These are phyloP conservation scores for Cystobasidium onofrii DNA, from an alignment of 768 basidiomycete species.

Conservation along the genomic window DNA sequence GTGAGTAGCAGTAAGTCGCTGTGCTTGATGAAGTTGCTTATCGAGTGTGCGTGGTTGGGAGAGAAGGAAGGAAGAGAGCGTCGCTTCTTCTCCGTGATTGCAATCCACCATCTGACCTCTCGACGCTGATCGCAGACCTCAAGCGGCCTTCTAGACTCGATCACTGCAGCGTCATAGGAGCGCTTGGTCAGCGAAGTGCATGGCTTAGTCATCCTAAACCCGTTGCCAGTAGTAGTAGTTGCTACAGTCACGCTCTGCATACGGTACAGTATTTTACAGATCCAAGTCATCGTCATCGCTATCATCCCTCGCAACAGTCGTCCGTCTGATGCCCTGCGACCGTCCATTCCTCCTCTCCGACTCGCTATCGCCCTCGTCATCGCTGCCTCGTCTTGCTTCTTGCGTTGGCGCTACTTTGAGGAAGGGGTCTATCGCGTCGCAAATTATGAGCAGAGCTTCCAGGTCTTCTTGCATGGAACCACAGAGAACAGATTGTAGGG, in stretches of 20 bases:
- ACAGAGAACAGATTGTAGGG: too few relatives aligned
- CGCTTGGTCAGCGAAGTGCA: too few relatives aligned
- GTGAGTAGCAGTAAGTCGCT: too few relatives aligned
- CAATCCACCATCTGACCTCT: not conserved
- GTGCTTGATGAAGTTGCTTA: not conserved
- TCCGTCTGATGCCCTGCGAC: not conserved
- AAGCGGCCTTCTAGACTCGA: not conserved
- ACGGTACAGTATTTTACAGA: not conserved
- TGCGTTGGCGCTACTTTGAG: slow-evolving; percentile 17
- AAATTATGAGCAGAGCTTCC: slow-evolving; percentile 24
- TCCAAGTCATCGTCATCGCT: slow-evolving; percentile 25
- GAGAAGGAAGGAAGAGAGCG: not conserved
- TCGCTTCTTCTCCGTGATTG: not conserved
- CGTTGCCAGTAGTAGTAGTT: not conserved
- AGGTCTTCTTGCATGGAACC: not conserved
- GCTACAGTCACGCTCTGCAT: not conserved
- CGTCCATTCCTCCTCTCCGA: not conserved
- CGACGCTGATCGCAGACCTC: not conserved
- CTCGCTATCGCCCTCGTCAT: slow-evolving; percentile 27
- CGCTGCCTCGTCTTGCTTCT: not conserved
- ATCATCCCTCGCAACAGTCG: not conserved
- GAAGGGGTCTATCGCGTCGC: slow-evolving; percentile 20
- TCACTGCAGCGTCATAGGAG: too few relatives aligned
- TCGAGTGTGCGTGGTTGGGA: not conserved
- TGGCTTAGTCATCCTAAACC: too few relatives aligned